Evolutionary conservation across 495 filamentous ascomycete genomes (phyloP), one percentile per base, ranked within the genome.

Genomic region (Tetracladium marchalianum): DNA sequence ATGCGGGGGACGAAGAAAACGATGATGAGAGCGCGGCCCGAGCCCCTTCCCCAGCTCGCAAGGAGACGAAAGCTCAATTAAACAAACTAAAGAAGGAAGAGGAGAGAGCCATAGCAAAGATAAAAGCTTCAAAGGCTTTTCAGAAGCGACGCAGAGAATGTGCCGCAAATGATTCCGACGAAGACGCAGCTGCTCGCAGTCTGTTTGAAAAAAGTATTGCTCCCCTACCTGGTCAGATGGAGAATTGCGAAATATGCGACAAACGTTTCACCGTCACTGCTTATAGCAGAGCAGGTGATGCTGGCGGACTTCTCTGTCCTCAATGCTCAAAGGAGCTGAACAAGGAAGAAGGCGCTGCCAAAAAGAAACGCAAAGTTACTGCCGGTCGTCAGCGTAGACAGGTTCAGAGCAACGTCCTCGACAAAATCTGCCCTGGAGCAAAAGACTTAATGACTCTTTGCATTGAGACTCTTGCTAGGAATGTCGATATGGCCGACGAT

Each of bases 231-330:
- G 90, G 87, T 1, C 92, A 98, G 62, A 75, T 87, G 49, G 86
- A 82, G 22, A 90, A 95, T 53, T 98, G 92, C 54, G 87, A 85
- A 38, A 64, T 76, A 6, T 98, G 92, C 59, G 71, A 77, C 17
- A 90, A 87, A 55, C 81, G 92, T 18, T 98, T 98, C 58, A 95
- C 88, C 0, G 92, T 98, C 22, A 96, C 92, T 0, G 67, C 88
- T 0, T 98, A 98, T 60, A 85, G 81, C 52, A 84, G 86, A 54
- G 73, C 78, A n/a, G 85, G 84, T 11, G 82, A 84, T 0, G 70
- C 82, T 13, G 89, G 89, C 1, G 90, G 89, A 13, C 65, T 98
- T 15, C 71, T 98, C 11, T 98, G 92, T 61, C 68, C 68, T 0
- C 80, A 84, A 41, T 98, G 92, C 56, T 85, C 89, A n/a, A 90